Percentiles rank a stretch among this genome's conserved stretches.
Evolutionary conservation across 805 yeast species (phyloP).

Genomic region (Metschnikowia picachoensis): DNA sequence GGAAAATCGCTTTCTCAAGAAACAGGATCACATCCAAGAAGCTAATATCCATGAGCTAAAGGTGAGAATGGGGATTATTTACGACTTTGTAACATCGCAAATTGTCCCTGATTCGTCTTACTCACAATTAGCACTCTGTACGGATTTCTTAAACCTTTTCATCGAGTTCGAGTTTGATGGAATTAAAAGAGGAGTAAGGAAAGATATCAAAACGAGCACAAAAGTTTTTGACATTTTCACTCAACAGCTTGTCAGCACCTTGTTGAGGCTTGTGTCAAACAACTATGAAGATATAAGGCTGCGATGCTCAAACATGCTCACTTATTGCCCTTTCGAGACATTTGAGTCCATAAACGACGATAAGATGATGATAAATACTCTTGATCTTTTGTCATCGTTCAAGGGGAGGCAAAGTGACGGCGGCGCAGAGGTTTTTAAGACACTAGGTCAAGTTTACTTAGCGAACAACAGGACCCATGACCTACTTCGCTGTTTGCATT

Average conservation of each 20-base stretch:
- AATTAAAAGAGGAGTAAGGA: not conserved
- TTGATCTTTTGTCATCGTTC: slow-evolving; percentile 32
- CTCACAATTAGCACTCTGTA: slow-evolving; percentile 28
- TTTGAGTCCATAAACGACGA: not conserved
- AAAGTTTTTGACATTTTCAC: slow-evolving; percentile 9
- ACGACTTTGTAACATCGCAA: slow-evolving; percentile 54
- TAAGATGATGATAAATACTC: slow-evolving; percentile 4
- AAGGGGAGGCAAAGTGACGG: slow-evolving; percentile 70
- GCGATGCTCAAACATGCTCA: slow-evolving; percentile 9
- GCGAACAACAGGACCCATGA: not conserved
- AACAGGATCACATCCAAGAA: slow-evolving; percentile 9
- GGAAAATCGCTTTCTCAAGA: slow-evolving; percentile 13
- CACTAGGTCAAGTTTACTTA: slow-evolving; percentile 31
- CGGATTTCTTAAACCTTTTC: slow-evolving; percentile 47
- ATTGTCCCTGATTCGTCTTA: slow-evolving; percentile 46
- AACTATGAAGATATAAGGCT: slow-evolving; percentile 74
- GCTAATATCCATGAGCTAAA: not conserved
- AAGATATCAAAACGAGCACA: not conserved
- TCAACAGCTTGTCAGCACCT: slow-evolving; percentile 30
- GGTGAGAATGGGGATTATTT: slow-evolving; percentile 36
- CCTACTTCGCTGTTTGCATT: slow-evolving; percentile 7
- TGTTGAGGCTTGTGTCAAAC: slow-evolving; percentile 61
- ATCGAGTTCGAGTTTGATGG: slow-evolving; percentile 32
- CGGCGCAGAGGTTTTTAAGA: slow-evolving; percentile 65
- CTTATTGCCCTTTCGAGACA: slow-evolving; percentile 8